A percentile compares a stretch with the other conserved stretches of the same genome.
phyloP scores from a whole-genome alignment of 2,329 filamentous ascomycete species.

The Calonectria hawksworthii region DNA sequence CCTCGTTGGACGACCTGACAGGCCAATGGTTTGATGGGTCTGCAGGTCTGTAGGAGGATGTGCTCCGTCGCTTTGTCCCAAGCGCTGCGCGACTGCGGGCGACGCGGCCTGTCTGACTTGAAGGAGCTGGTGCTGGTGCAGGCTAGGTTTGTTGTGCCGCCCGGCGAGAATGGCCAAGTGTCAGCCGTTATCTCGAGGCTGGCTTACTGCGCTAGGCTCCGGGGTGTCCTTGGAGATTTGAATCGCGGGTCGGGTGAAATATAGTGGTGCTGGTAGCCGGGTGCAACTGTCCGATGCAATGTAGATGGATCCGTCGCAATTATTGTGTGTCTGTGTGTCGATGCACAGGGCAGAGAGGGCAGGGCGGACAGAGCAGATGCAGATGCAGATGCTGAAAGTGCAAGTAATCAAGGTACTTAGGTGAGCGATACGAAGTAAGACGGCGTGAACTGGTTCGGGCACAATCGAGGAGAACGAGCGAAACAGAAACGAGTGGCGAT shows the following conservation, averaged over 20 bases:
- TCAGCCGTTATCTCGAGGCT: constrained; percentile 16
- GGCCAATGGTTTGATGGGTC: constrained; percentile 13
- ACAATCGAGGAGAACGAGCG: constrained; percentile 7
- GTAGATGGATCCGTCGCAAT: constrained; percentile 5
- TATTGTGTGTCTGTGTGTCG: constrained; percentile 19
- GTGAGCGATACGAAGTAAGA: background rate
- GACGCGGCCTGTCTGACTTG: constrained; percentile 14
- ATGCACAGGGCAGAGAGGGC: background rate
- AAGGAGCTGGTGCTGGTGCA: background rate
- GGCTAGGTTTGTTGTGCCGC: constrained; percentile 14
- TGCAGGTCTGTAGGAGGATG: background rate
- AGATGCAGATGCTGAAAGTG: background rate
- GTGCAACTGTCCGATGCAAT: constrained; percentile 17
- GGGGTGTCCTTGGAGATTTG: constrained; percentile 13
- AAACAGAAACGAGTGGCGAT: constrained; percentile 24
- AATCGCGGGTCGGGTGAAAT: constrained; percentile 14
- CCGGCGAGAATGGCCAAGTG: constrained; percentile 6
- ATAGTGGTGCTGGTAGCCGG: constrained; percentile 11
- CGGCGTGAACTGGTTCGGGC: constrained; percentile 3
- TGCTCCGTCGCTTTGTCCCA: background rate
- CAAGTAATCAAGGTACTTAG: constrained; percentile 12
- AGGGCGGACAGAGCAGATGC: background rate
- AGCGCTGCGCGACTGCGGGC: constrained; percentile 11
- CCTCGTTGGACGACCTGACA: constrained; percentile 1
- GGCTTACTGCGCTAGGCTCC: background rate